Conservation (phyloP, 208 protist genomes). For the Lotmaria passim region DNA sequence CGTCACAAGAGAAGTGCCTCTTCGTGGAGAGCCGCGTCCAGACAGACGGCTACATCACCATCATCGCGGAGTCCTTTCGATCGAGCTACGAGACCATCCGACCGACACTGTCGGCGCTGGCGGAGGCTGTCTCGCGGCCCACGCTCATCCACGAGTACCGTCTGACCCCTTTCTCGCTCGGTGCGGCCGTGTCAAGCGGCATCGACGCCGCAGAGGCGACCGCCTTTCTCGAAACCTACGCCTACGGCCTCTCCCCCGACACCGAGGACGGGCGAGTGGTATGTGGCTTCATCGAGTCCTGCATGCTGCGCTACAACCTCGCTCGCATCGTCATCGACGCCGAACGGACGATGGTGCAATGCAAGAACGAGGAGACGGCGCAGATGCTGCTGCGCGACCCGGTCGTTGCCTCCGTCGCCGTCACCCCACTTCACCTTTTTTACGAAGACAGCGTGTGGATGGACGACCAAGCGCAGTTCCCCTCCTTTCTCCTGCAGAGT, state of each 20-base stretch:
- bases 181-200: conserved; percentile 96
- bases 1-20: conserved; percentile 44
- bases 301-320: conserved; percentile 83
- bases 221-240: conserved; percentile 74
- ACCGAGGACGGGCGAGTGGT: conserved; percentile 30
- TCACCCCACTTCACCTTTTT: conserved; percentile 40
- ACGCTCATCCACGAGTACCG: conserved; percentile 97
- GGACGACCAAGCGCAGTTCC: conserved; percentile 25
- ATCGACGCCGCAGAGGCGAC: conserved; percentile 91
- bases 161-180: conserved; percentile 97
- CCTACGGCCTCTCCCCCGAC: conserved; percentile 63
- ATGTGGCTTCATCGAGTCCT: conserved; percentile 63
- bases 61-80: conserved; percentile 82
- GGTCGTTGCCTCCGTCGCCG: conserved; percentile 56
- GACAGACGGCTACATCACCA: conserved; percentile 53
- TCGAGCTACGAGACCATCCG: conserved; percentile 49
- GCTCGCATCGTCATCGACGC: conserved; percentile 76
- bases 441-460: conserved; percentile 34
- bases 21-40: conserved; percentile 67
- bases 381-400: conserved; percentile 54
- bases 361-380: conserved; percentile 58
- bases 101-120: conserved; percentile 71
- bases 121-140: conserved; percentile 96
- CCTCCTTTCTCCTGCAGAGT: conserved; percentile 60
- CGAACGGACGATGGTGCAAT: conserved; percentile 68